Base-by-base conservation (phyloP, 139 green algal genomes). In the Volvox reticuliferus region DNA sequence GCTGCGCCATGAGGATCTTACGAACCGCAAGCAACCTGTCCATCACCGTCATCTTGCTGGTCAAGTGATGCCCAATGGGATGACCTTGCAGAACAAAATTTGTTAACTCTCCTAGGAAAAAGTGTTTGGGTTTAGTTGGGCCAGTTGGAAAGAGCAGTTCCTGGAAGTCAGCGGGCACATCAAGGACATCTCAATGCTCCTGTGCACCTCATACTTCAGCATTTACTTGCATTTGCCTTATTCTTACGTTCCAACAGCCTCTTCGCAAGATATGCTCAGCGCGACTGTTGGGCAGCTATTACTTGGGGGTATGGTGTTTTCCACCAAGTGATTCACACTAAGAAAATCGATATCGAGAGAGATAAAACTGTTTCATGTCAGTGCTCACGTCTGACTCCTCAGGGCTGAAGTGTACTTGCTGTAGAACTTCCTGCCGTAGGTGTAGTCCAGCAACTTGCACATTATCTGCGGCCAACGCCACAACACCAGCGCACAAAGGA, bases 341-440 rank as follows among this genome's bases (percentile, higher is more conserved):
- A n/a, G n/a, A n/a, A n/a, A n/a, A n/a, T n/a, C n/a, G n/a, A n/a
- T n/a, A n/a, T n/a, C n/a, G n/a, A n/a, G n/a, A n/a, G n/a, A n/a
- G n/a, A n/a, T n/a, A n/a, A n/a, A n/a, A n/a, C n/a, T n/a, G n/a
- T n/a, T n/a, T n/a, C 44, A 55, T 9, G 44, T 55, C 44, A 55
- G 44, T 33, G 26, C 73, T 79, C 73, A 79, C 73, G 73, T 36
- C 28, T 33, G 2, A 18, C 3, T 79, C 73, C 35, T 37, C 6
- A 2, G 73, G 19, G 32, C 32, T 19, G 73, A 12, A 2, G 35
- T 36, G 19, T 12, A n/a, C 28, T n/a, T n/a, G 73, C 28, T 79
- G 73, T 37, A 79, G 28, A 37, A 79, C 73, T 79, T 79, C 73
- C 73, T 79, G 73, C 73, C 73, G 73, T 79, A 79, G 1, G 32